Percentiles rank a stretch among this genome's conserved stretches.
Evolutionary conservation across 208 protist genomes (phyloP).

Genomic region (Acanthamoeba comandoni): DNA sequence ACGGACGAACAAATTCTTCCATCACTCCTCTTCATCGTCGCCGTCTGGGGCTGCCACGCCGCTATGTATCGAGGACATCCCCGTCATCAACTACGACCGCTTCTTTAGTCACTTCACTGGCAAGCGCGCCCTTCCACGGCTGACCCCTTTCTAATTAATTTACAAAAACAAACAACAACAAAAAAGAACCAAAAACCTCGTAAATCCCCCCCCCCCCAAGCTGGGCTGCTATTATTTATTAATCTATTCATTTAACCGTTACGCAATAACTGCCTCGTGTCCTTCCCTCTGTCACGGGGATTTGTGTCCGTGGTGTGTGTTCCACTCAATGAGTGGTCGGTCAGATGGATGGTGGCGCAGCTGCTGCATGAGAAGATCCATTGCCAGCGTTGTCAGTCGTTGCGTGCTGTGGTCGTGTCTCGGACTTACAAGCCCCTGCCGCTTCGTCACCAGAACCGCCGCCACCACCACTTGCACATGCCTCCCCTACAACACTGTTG

Average conservation of each 20-base stretch:
- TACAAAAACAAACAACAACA: constrained; percentile 85
- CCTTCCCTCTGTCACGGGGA: not conserved
- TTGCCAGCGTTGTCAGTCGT: no score
- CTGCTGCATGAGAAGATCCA: no score
- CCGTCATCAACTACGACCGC: constrained; percentile 41
- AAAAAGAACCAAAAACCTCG: constrained; percentile 84
- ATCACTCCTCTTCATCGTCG: not conserved
- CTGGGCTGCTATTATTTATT: not conserved
- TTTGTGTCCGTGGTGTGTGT: no score
- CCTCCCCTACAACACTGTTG: no score
- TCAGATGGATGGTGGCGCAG: no score
- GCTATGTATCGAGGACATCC: constrained; percentile 68
- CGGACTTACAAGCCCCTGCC: no score
- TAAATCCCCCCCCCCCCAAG: not conserved
- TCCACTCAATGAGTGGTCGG: no score
- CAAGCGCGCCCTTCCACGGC: constrained; percentile 2
- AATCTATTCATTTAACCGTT: constrained; percentile 11
- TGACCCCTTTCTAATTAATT: constrained; percentile 17
- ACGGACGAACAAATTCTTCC: not conserved
- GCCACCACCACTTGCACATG: no score
- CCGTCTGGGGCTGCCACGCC: not conserved
- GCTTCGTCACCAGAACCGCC: no score
- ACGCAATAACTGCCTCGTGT: not conserved
- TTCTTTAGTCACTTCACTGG: constrained; percentile 50
- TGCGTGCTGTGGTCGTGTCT: no score